Conservation (phyloP, 305 asterid genomes). For the Solanum aculeatissimum region DNA sequence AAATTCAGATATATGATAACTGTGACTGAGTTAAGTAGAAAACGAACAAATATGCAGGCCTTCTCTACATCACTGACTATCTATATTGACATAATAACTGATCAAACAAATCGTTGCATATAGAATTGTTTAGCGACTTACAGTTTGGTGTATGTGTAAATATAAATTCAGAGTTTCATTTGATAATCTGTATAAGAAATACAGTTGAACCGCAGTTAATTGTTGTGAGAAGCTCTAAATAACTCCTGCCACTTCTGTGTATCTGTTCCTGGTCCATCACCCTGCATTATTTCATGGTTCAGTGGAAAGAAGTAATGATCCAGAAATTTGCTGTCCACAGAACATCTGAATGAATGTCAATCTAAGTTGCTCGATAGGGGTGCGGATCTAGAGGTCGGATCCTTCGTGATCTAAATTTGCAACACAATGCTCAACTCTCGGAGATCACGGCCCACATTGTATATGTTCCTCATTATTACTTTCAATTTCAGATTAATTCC, state of each 20-base stretch:
- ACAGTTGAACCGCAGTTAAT: not conserved
- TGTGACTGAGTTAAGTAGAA: not conserved
- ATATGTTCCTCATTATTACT: not conserved
- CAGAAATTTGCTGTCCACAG: not conserved
- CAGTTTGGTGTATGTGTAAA: not conserved
- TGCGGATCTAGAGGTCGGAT: no score
- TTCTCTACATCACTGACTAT: not conserved
- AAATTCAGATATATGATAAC: not conserved
- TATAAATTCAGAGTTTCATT: not conserved
- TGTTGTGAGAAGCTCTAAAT: slow-evolving; percentile 43
- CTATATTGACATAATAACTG: not conserved
- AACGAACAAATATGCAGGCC: not conserved
- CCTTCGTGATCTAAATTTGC: not conserved
- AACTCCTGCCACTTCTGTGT: slow-evolving; percentile 55
- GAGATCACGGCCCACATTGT: not conserved
- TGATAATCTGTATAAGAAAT: not conserved
- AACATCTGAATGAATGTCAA: not conserved
- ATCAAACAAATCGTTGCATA: not conserved
- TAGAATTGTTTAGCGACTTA: not conserved
- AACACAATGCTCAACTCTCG: not conserved
- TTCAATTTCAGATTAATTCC: not conserved
- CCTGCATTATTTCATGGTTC: slow-evolving; percentile 33
- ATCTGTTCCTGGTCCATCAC: slow-evolving; percentile 90
- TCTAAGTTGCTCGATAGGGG: no score
- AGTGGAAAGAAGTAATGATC: not conserved